Evolutionary conservation across 73 alveolate genomes (phyloP), one percentile per base, ranked within the genome.

Genomic region (Diophrys sp.): DNA sequence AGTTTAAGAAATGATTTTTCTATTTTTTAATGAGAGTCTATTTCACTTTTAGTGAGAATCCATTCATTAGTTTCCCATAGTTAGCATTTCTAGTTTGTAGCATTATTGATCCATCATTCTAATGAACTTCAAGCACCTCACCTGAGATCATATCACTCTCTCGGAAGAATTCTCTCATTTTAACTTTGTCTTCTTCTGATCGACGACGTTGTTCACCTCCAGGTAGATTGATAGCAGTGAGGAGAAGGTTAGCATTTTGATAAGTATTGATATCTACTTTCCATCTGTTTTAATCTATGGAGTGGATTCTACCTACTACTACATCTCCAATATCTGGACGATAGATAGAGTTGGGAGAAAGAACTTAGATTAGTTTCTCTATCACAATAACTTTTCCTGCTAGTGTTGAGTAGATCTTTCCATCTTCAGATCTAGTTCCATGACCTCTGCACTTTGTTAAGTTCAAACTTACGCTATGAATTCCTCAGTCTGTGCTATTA

Each of bases 241-340:
- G 84, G 77, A 89, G 88, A 26, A 95, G 88, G 66, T 72, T 82
- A 1, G 95, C 98, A 67, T 91, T 94, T 83, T 94, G 94, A 31
- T 94, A 95, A 1, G 98, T 85, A 66, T 84, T 87, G 31, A 95
- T 90, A 72, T 95, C 97, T 1, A 95, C 97, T 25, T 90, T 90
- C 99, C 99, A 95, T 74, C 95, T 78, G 67, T 90, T 93, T 30
- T 90, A 78, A 56, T 95, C 95, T 28, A 95, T 96, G 28, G 90
- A 34, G 25, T 90, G 89, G 24, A 95, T 88, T 72, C 98, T 70
- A 27, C 99, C 99, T 11, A 95, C 92, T 2, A 95, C 93, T 31
- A 95, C 96, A 82, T 95, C 98, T 0, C 99, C 99, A 2, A 91
- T 85, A 74, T 89, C 94, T 8, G 98, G 97, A 31, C 89, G 87